These are phyloP conservation scores for Ustilago tritici DNA, from an alignment of 1,284 basidiomycete genomes.

Conservation along the genomic window DNA sequence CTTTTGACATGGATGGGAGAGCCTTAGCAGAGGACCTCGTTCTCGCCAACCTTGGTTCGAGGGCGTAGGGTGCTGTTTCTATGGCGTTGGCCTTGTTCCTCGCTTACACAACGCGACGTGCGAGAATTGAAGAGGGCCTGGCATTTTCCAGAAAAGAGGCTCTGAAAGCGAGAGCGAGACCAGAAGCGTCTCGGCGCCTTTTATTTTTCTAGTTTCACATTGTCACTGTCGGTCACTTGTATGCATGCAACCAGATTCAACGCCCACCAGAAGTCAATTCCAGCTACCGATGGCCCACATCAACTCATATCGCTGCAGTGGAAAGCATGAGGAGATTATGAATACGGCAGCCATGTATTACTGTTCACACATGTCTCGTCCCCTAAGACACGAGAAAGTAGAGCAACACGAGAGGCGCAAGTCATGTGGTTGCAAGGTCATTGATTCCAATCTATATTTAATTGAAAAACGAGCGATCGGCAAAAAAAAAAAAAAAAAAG, in stretches of 20 bases:
- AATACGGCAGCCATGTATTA: background rate
- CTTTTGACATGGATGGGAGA: background rate
- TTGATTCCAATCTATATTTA: background rate
- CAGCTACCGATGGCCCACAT: background rate
- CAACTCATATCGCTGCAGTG: background rate
- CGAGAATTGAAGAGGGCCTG: background rate
- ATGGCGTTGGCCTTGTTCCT: background rate
- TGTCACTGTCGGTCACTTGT: constrained; percentile 1
- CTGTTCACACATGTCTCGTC: background rate
- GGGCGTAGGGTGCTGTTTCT: background rate
- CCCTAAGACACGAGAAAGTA: background rate
- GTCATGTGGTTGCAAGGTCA: background rate
- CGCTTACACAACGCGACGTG: background rate
- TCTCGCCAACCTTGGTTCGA: background rate
- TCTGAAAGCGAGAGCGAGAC: background rate
- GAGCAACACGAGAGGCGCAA: constrained; percentile 2
- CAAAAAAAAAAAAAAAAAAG: background rate
- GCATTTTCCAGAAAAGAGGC: background rate
- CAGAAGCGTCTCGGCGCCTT: constrained; percentile 7
- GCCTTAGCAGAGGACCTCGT: background rate
- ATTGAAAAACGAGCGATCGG: background rate
- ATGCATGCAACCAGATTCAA: background rate
- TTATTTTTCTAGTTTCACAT: no score
- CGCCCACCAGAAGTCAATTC: background rate
- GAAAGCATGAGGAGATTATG: no score